phyloP scores from a whole-genome alignment of 1,284 basidiomycete genomes.

The Thelephora terrestris region DNA sequence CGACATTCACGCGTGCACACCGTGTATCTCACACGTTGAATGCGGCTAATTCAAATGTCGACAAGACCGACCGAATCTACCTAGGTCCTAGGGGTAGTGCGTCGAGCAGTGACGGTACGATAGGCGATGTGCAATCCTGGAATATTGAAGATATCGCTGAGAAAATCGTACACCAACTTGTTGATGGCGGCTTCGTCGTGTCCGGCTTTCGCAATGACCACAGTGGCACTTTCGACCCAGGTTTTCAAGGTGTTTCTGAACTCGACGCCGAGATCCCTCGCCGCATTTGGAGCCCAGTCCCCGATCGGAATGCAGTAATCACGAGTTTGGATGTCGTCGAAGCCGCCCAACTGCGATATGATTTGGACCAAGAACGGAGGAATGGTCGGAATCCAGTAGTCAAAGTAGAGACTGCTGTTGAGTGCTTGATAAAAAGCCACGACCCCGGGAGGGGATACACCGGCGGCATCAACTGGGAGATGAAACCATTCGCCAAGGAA shows the following conservation, averaged over 20 bases:
- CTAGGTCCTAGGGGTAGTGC: too few relatives aligned
- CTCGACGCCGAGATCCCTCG: slow-evolving; percentile 25
- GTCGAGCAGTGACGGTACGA: too few relatives aligned
- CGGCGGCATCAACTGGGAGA: slow-evolving; percentile 28
- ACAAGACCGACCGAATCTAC: too few relatives aligned
- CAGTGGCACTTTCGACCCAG: slow-evolving; percentile 21
- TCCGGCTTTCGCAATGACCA: too few relatives aligned
- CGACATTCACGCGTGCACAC: too few relatives aligned
- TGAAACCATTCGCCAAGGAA: slow-evolving; percentile 50
- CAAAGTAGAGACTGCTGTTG: background rate
- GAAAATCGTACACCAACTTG: too few relatives aligned
- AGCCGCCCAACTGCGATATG: slow-evolving; percentile 27
- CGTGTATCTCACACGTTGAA: too few relatives aligned
- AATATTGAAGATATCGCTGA: too few relatives aligned
- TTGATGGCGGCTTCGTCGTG: too few relatives aligned
- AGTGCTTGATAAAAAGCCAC: too few relatives aligned
- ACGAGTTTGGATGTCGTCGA: slow-evolving; percentile 26
- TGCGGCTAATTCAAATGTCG: too few relatives aligned
- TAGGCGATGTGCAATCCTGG: too few relatives aligned
- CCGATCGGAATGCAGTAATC: slow-evolving; percentile 37
- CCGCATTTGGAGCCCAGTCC: slow-evolving; percentile 29
- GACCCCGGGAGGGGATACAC: slow-evolving; percentile 18
- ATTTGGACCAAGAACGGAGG: slow-evolving; percentile 25
- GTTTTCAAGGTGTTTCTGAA: slow-evolving; percentile 22
- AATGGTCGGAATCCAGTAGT: slow-evolving; percentile 9